A percentile compares a stretch with the other conserved stretches of the same genome.
phyloP scores from a whole-genome alignment of 352 stramenopile genomes.

The Pythium plurisporium region DNA sequence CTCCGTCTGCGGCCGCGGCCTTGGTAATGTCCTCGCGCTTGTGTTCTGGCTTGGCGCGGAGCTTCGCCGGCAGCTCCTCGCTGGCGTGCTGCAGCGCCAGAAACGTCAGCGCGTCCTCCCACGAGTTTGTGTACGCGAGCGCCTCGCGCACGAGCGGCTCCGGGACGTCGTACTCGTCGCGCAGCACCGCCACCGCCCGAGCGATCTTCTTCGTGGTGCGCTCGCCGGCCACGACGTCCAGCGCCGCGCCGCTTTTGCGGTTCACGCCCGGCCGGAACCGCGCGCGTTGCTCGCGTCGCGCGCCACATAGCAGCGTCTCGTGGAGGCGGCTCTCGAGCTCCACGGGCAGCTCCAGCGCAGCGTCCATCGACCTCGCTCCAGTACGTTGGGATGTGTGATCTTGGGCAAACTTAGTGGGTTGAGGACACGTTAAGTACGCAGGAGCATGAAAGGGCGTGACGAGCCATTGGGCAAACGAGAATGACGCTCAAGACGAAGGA shows the following conservation, averaged over 20 bases:
- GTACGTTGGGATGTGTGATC: no score
- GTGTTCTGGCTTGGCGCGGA: conserved; percentile 32
- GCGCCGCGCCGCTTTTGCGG: conserved; percentile 15
- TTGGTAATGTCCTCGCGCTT: neutral
- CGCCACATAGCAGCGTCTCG: conserved; percentile 26
- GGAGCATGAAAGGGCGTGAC: conserved; percentile 16
- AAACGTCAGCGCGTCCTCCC: conserved; percentile 67
- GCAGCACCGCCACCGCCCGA: conserved; percentile 37
- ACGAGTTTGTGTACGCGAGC: conserved; percentile 51
- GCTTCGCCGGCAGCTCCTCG: conserved; percentile 39
- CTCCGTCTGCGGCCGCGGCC: conserved; percentile 17
- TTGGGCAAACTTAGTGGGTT: neutral
- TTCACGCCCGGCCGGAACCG: conserved; percentile 52
- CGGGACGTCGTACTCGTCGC: conserved; percentile 43
- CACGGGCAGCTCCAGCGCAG: conserved; percentile 52
- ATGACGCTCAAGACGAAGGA: conserved; percentile 23
- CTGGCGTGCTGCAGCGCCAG: conserved; percentile 53
- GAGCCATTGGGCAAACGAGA: neutral
- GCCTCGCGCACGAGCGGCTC: conserved; percentile 32
- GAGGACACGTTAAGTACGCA: conserved; percentile 5
- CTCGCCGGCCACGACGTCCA: conserved; percentile 40
- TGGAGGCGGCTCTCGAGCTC: conserved; percentile 54
- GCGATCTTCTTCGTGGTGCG: conserved; percentile 53
- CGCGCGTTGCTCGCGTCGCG: conserved; percentile 27
- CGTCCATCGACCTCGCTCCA: conserved; percentile 19